phyloP scores from a whole-genome alignment of 148 eudicot genomes.

The Rheum nobile region DNA sequence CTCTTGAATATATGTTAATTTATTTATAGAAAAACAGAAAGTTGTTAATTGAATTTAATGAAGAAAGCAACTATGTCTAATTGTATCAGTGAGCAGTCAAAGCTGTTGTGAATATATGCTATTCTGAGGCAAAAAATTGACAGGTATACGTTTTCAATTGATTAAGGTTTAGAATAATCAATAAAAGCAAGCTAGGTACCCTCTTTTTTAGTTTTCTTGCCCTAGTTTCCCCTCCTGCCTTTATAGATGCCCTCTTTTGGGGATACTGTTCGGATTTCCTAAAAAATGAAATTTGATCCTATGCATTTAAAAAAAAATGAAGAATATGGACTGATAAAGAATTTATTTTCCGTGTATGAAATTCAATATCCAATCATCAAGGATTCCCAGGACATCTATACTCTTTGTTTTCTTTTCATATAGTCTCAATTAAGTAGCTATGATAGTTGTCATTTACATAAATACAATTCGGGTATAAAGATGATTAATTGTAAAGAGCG shows the following conservation, averaged over 20 bases:
- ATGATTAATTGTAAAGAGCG: too few relatives aligned
- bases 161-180: neutral
- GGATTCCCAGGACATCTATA: neutral
- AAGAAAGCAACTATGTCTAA: neutral
- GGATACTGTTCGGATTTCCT: conserved; percentile 2
- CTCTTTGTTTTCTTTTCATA: neutral
- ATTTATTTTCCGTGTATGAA: neutral
- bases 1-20: neutral
- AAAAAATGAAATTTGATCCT: neutral
- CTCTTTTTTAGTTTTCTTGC: neutral
- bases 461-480: too few relatives aligned
- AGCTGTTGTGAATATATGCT: neutral
- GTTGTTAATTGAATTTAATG: neutral
- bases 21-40: neutral
- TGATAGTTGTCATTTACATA: neutral
- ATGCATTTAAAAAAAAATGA: neutral
- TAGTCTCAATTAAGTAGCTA: too few relatives aligned
- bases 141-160: neutral
- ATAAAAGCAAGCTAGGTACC: neutral
- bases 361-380: neutral
- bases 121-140: neutral
- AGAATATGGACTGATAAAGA: neutral
- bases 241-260: conserved; percentile 5
- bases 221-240: conserved; percentile 1
- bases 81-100: neutral